Evolutionary conservation across 2,329 filamentous ascomycete genomes (phyloP).

Genomic region (Exophiala xenobiotica): DNA sequence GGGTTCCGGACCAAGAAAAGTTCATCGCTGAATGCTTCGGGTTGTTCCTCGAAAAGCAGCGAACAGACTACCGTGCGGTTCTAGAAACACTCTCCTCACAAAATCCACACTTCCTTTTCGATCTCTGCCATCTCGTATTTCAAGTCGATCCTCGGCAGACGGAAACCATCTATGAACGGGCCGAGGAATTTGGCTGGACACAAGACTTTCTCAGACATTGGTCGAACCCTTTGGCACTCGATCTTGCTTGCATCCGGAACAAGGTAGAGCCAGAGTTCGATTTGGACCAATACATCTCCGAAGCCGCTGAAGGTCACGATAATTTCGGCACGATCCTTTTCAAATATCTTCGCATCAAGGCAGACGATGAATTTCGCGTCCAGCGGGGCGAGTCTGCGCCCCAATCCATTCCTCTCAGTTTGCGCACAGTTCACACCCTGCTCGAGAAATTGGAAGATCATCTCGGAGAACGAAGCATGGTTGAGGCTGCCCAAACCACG

Average conservation of each 20-base stretch:
- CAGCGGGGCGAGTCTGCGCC: conserved; percentile 69
- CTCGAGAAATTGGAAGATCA: conserved; percentile 76
- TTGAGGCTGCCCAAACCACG: conserved; percentile 77
- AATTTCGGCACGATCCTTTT: conserved; percentile 53
- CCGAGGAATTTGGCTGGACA: conserved; percentile 78
- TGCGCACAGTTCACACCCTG: conserved; percentile 80
- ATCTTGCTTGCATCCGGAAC: conserved; percentile 82
- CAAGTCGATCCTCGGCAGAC: conserved; percentile 67
- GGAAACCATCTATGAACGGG: conserved; percentile 72
- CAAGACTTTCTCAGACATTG: conserved; percentile 71
- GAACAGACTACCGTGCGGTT: conserved; percentile 80
- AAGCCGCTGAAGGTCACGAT: conserved; percentile 40
- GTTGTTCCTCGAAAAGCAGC: conserved; percentile 76
- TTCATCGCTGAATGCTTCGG: conserved; percentile 60
- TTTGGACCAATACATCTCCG: conserved; percentile 75
- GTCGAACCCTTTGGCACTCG: conserved; percentile 79
- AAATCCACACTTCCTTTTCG: conserved; percentile 81
- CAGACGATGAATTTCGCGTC: conserved; percentile 72
- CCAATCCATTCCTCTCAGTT: conserved; percentile 71
- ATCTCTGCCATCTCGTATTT: conserved; percentile 75
- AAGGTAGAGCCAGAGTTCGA: conserved; percentile 63
- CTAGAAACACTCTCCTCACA: conserved; percentile 89
- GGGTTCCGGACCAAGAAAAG: conserved; percentile 49
- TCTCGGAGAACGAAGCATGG: conserved; percentile 60
- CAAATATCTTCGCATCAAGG: conserved; percentile 82